These are phyloP conservation scores for Hypoxylon lenormandii DNA, from an alignment of 495 filamentous ascomycete species.

Conservation along the genomic window DNA sequence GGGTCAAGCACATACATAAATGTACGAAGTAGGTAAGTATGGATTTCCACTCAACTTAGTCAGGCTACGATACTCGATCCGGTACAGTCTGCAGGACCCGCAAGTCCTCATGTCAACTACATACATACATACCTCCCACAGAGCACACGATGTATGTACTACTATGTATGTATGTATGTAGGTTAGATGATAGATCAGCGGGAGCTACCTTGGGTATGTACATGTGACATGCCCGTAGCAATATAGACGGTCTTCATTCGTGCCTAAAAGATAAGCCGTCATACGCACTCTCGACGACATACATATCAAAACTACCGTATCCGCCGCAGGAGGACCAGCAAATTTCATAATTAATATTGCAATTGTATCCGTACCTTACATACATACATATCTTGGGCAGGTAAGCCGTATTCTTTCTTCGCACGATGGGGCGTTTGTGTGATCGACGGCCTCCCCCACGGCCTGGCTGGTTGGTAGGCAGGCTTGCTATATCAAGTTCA, in stretches of 20 bases:
- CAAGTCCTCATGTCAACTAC: constrained; percentile 7
- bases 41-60: constrained; percentile 2
- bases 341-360: too few species aligned
- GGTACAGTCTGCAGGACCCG: constrained; percentile 12
- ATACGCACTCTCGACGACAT: neutral
- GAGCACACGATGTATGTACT: too few species aligned
- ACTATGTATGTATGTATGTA: too few species aligned
- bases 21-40: neutral
- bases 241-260: too few species aligned
- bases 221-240: neutral
- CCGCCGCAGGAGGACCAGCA: too few species aligned
- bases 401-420: neutral
- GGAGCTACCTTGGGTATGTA: too few species aligned
- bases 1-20: neutral
- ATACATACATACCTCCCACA: constrained; percentile 10
- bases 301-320: neutral
- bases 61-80: neutral
- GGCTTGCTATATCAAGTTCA: constrained; percentile 12
- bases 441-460: constrained; percentile 46
- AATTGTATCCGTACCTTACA: constrained; percentile 2
- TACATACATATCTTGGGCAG: constrained; percentile 1
- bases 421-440: constrained; percentile 25
- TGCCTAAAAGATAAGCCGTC: constrained; percentile 2
- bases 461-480: constrained; percentile 12
- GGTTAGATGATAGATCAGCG: constrained; percentile 29